Base-by-base conservation (phyloP, 1,139 yeast genomes). In the Arxiozyma bovina region DNA sequence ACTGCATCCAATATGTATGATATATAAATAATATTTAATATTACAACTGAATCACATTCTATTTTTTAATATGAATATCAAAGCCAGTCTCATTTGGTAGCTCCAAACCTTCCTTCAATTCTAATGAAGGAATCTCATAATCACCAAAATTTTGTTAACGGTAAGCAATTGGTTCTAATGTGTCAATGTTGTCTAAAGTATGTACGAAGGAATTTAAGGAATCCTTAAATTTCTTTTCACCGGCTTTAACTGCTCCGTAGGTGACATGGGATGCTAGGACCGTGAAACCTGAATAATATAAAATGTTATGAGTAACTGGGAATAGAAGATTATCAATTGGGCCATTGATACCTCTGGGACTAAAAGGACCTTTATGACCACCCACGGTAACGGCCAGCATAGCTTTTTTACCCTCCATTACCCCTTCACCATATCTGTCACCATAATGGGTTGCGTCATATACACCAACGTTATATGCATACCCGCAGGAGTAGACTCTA, bases 91-190 rank as follows among this genome's bases (percentile, higher is more conserved):
- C 52, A 40, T 50, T 55, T 48, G 61, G 58, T 42, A 54, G 41
- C 21, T 58, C 62, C 7, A 57, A n/a, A 44, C 58, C 63, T 54
- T 57, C 57, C 21, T 53, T 55, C 20, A 62, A 54, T 22, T 48
- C 53, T 22, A 54, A 40, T 3, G 50, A 22, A 40, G 62, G 63
- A 40, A 57, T 45, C 20, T 52, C 53, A 50, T 62, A 62, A 42
- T 63, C 63, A 49, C 65, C 67, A 38, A 53, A 58, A 45, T 61
- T 63, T 55, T 63, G 63, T 42, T 43, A 55, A 53, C 65, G 61
- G 52, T 50, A 63, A 1, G 57, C 43, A 49, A 61, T 58, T 40
- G 64, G 62, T 21, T 55, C 42, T 1, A 49, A 45, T 8, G 52
- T 52, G 8, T 57, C 56, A 25, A 60, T 48, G 9, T 50, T 41